Evolutionary conservation across 2,329 filamentous ascomycete species (phyloP).

Genomic region (Anisogramma anomala): DNA sequence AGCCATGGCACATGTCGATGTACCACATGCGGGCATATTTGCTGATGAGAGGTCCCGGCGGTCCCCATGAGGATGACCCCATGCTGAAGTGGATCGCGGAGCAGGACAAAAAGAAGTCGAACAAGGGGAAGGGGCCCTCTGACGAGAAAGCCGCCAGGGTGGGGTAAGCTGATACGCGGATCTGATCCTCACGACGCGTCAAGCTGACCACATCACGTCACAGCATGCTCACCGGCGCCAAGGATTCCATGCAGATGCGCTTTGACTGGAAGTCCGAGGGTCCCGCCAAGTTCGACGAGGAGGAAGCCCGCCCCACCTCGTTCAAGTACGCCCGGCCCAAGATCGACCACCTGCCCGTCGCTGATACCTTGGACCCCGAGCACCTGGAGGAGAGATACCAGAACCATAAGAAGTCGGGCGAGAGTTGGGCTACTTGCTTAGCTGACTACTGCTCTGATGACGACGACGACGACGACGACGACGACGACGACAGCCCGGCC

Average conservation of each 20-base stretch:
- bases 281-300: conserved; percentile 4
- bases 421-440: conserved; percentile 7
- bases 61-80: conserved; percentile 17
- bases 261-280: conserved; percentile 7
- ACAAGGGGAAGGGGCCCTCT: too few species aligned
- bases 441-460: conserved; percentile 27
- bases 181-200: too few species aligned
- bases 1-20: conserved; percentile 6
- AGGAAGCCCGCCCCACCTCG: conserved; percentile 1
- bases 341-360: conserved; percentile 10
- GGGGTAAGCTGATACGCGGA: too few species aligned
- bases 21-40: conserved; percentile 22
- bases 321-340: conserved; percentile 13
- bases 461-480: conserved; percentile 24
- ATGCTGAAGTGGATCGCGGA: conserved; percentile 20
- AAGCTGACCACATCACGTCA: too few species aligned
- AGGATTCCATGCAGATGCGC: conserved; percentile 4
- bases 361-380: conserved; percentile 6
- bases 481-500: too few species aligned
- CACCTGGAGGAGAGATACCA: conserved; percentile 1
- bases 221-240: conserved; percentile 7
- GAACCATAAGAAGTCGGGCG: not conserved
- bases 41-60: conserved; percentile 23
- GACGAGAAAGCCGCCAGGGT: not conserved
- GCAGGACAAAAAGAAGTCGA: conserved; percentile 4